A percentile compares a stretch with the other conserved stretches of the same genome.
phyloP scores from a whole-genome alignment of 768 basidiomycete genomes.

The Termitomyces sp. region DNA sequence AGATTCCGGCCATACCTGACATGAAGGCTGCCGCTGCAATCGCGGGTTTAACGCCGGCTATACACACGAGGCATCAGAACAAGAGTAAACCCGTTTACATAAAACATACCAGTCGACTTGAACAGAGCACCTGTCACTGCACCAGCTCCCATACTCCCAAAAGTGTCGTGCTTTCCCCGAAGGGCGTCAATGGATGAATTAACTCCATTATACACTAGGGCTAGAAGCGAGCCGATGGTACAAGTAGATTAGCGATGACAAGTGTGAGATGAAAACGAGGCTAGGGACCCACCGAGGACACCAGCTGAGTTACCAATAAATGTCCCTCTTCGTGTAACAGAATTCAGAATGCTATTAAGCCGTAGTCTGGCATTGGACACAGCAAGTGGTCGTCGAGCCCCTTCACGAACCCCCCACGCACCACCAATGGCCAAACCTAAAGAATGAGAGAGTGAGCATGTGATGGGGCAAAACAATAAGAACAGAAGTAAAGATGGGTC shows the following conservation, averaged over 20 bases:
- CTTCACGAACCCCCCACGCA: conserved; percentile 94
- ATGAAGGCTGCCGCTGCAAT: conserved; percentile 85
- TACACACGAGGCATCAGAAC: conserved; percentile 31
- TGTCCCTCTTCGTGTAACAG: conserved; percentile 92
- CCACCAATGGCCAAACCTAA: conserved; percentile 94
- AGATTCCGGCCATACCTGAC: conserved; percentile 85
- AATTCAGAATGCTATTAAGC: conserved; percentile 96
- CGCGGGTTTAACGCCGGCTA: conserved; percentile 91
- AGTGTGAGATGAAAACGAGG: conserved; percentile 23
- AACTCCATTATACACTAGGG: conserved; percentile 92
- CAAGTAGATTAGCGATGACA: conserved; percentile 17
- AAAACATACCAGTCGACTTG: conserved; percentile 84
- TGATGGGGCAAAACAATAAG: conserved; percentile 81
- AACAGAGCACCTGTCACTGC: conserved; percentile 86
- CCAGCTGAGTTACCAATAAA: conserved; percentile 99
- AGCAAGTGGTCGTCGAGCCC: conserved; percentile 80
- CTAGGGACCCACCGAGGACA: conserved; percentile 78
- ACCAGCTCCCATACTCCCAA: conserved; percentile 90
- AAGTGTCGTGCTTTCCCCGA: conserved; percentile 87
- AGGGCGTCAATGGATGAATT: conserved; percentile 89
- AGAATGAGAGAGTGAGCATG: conserved; percentile 62
- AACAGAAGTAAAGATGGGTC: conserved; percentile 50
- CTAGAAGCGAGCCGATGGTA: conserved; percentile 45
- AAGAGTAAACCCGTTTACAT: conserved; percentile 22
- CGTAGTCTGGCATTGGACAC: conserved; percentile 82